Conservation (phyloP, 2,329 filamentous ascomycete genomes). For the Colletotrichum abscissum region DNA sequence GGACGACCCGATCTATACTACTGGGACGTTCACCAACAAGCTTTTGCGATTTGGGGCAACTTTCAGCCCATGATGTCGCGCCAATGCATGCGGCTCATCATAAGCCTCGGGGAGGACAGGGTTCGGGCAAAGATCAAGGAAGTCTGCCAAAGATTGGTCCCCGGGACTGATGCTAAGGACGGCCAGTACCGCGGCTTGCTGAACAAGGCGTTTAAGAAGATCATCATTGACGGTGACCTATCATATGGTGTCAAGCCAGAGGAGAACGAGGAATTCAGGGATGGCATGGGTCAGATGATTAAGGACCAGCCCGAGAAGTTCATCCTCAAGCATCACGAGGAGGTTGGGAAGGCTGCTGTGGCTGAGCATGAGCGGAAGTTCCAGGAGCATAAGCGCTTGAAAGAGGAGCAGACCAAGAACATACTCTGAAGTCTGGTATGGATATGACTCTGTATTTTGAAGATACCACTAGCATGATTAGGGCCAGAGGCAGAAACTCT, state of each 20-base stretch:
- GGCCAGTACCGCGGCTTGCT: conserved; percentile 47
- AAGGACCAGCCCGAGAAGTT: conserved; percentile 1
- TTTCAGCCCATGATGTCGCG: conserved; percentile 38
- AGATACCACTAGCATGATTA: not conserved
- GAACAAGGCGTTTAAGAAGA: conserved; percentile 57
- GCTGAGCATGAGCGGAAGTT: conserved; percentile 7
- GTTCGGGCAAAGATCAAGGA: conserved; percentile 37
- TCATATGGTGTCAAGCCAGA: conserved; percentile 49
- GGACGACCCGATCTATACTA: not conserved
- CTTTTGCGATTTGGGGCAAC: conserved; percentile 60
- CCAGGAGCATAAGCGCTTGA: not conserved
- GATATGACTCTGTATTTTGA: too few species aligned
- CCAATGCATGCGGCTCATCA: not conserved
- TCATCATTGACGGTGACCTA: conserved; percentile 58
- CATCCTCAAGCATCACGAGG: not conserved
- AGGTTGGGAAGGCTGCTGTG: not conserved
- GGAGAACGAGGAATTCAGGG: not conserved
- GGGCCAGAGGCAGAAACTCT: not conserved
- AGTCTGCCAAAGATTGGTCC: not conserved
- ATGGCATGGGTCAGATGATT: not conserved
- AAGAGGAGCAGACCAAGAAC: not conserved
- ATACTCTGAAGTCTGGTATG: not conserved
- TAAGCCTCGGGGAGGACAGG: conserved; percentile 16
- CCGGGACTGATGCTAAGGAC: not conserved
- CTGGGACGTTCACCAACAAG: conserved; percentile 50